A percentile compares a stretch with the other conserved stretches of the same genome.
phyloP scores from a whole-genome alignment of 352 stramenopile genomes.

The Pythium brachiatum region DNA sequence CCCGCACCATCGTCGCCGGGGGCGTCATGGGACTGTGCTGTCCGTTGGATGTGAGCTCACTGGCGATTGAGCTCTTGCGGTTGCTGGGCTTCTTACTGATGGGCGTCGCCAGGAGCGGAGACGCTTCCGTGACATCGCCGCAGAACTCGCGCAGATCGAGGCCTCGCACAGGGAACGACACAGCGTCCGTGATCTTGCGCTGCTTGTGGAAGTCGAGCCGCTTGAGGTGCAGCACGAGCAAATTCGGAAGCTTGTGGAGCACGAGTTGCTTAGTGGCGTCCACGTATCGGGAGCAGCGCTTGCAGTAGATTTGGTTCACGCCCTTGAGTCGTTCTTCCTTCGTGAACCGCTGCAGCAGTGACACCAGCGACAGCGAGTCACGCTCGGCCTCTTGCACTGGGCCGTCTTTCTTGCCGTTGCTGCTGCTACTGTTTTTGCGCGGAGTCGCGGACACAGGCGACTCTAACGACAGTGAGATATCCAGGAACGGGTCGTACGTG shows the following conservation, averaged over 20 bases:
- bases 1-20: slow-evolving; percentile 12
- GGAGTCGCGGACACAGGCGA: slow-evolving; percentile 9
- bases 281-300: slow-evolving; percentile 49
- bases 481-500: slow-evolving; percentile 70
- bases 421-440: slow-evolving; percentile 9
- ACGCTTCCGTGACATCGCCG: slow-evolving; percentile 23
- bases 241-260: slow-evolving; percentile 57
- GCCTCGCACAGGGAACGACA: slow-evolving; percentile 40
- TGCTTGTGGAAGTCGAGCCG: slow-evolving; percentile 70
- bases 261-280: slow-evolving; percentile 62
- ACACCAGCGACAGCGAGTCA: slow-evolving; percentile 28
- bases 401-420: slow-evolving; percentile 1
- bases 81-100: slow-evolving; percentile 8
- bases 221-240: slow-evolving; percentile 76
- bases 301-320: slow-evolving; percentile 65
- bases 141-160: slow-evolving; percentile 41
- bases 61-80: slow-evolving; percentile 12
- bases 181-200: slow-evolving; percentile 47
- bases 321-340: slow-evolving; percentile 54
- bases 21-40: slow-evolving; percentile 14
- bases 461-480: slow-evolving; percentile 66
- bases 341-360: slow-evolving; percentile 48
- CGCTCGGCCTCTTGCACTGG: neutral
- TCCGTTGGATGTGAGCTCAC: neutral
- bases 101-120: slow-evolving; percentile 19